A percentile compares a stretch with the other conserved stretches of the same genome.
These are phyloP conservation scores for Zhuliangozyma blackwelliae DNA, from an alignment of 1,139 yeast genomes.

Conservation along the genomic window DNA sequence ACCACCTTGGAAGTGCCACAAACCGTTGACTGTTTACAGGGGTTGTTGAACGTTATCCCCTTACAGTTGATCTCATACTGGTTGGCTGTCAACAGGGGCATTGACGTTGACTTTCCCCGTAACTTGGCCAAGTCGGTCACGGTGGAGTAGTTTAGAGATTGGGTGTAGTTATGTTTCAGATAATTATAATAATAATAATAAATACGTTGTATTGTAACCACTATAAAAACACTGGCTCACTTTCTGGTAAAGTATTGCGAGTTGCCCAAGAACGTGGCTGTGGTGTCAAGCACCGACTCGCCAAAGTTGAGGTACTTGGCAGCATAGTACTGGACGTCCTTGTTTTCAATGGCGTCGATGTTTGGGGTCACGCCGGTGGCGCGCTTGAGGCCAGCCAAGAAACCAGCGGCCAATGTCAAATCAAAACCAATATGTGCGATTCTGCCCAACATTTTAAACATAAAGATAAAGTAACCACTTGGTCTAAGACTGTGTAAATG, in stretches of 20 bases:
- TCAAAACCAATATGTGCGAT: conserved; percentile 68
- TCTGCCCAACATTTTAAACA: conserved; percentile 45
- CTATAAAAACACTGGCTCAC: background rate
- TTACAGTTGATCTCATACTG: conserved; percentile 95
- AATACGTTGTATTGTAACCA: background rate
- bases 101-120: conserved; percentile 98
- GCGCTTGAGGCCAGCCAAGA: conserved; percentile 86
- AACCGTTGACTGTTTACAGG: conserved; percentile 97
- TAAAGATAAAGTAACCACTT: background rate
- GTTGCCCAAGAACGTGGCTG: conserved; percentile 67
- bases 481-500: no score
- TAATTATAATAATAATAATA: background rate
- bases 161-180: no score
- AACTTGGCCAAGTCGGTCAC: conserved; percentile 98
- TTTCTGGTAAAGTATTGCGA: conserved; percentile 60
- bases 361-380: conserved; percentile 71
- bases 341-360: conserved; percentile 27
- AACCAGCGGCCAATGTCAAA: conserved; percentile 71
- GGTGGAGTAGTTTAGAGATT: conserved; percentile 54
- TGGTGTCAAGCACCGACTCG: conserved; percentile 74
- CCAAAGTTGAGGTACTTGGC: conserved; percentile 75
- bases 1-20: conserved; percentile 85
- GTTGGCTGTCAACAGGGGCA: conserved; percentile 93
- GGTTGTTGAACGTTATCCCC: conserved; percentile 90
- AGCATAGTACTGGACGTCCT: conserved; percentile 56